A percentile compares a stretch with the other conserved stretches of the same genome.
These are phyloP conservation scores for Neospora caninum DNA, from an alignment of 169 alveolate genomes.

Conservation along the genomic window DNA sequence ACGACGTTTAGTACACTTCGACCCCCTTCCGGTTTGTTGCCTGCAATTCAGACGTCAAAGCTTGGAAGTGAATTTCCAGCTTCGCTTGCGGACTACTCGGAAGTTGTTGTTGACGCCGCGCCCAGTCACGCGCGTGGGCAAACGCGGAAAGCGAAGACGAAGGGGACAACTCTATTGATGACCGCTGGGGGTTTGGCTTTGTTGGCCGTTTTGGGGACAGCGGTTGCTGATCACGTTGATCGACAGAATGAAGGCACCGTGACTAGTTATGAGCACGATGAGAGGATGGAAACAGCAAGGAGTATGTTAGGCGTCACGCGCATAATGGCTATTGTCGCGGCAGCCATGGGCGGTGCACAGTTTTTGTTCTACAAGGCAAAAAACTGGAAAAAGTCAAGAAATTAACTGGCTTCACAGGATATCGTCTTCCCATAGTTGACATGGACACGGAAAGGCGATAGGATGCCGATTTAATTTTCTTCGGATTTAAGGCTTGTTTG, in stretches of 20 bases:
- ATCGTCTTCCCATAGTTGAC: no score
- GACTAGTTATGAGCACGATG: neutral
- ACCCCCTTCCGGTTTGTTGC: no score
- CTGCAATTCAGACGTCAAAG: no score
- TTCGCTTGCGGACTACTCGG: neutral
- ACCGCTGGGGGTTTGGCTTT: neutral
- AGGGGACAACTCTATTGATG: neutral
- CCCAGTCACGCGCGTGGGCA: neutral
- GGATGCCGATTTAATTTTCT: no score
- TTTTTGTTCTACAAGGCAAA: neutral
- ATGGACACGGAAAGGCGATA: no score
- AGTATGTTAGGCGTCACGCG: neutral
- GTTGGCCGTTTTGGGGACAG: neutral
- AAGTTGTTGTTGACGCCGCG: no score
- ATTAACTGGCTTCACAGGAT: no score
- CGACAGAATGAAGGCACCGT: neutral
- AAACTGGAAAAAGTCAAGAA: no score
- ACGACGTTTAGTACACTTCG: no score
- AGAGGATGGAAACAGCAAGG: neutral
- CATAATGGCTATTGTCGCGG: neutral
- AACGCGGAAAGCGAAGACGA: neutral
- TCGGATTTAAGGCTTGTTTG: no score
- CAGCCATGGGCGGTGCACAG: neutral
- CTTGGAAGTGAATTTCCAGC: no score
- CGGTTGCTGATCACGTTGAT: neutral